phyloP scores from a whole-genome alignment of 2,329 filamentous ascomycete species.

The Trichoderma afroharzianum region DNA sequence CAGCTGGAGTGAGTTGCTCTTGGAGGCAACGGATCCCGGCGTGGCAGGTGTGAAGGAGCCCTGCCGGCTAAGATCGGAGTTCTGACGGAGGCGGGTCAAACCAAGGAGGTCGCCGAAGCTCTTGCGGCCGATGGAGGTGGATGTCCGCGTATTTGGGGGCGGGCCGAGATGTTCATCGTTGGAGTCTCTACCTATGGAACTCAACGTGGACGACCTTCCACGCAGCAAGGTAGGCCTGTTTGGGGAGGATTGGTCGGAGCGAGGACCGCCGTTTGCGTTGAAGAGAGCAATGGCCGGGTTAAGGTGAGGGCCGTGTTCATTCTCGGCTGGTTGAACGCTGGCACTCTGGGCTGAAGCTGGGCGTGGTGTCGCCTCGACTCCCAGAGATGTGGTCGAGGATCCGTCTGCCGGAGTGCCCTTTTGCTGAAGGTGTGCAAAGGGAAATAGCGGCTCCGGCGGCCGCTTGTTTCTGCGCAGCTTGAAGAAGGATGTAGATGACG shows the following conservation, averaged over 20 bases:
- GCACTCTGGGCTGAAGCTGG: conserved; percentile 36
- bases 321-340: conserved; percentile 21
- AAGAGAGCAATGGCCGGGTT: conserved; percentile 36
- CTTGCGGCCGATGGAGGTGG: conserved; percentile 84
- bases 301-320: conserved; percentile 23
- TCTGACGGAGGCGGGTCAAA: conserved; percentile 73
- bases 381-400: conserved; percentile 45
- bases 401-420: conserved; percentile 47
- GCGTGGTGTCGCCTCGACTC: conserved; percentile 30
- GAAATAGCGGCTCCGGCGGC: conserved; percentile 74
- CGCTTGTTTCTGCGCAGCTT: conserved; percentile 74
- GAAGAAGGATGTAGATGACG: conserved; percentile 72
- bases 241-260: conserved; percentile 65
- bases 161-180: conserved; percentile 67
- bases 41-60: conserved; percentile 67
- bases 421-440: conserved; percentile 75
- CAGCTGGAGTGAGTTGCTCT: conserved; percentile 78
- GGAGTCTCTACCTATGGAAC: conserved; percentile 71
- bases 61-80: conserved; percentile 69
- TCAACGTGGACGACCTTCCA: conserved; percentile 84
- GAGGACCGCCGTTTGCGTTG: conserved; percentile 30
- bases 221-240: conserved; percentile 60
- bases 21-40: conserved; percentile 67
- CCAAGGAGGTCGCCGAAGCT: conserved; percentile 89
- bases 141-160: conserved; percentile 64